Conservation (phyloP, 768 basidiomycete species). For the Dendrothele bispora region DNA sequence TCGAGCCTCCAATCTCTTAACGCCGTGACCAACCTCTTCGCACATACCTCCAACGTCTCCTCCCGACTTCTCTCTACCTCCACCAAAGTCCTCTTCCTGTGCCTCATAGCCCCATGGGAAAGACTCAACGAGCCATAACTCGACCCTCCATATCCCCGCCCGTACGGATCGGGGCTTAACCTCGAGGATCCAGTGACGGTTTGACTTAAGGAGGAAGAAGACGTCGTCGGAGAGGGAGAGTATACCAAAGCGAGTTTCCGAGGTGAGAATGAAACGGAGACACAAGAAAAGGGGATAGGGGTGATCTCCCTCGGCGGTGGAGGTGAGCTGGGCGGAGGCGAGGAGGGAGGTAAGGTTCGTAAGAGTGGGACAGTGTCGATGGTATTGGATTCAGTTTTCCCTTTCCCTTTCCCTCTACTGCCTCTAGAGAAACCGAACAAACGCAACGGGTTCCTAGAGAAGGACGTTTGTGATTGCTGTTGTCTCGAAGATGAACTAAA, state of each 20-base stretch:
- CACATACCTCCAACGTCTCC: slow-evolving; percentile 57
- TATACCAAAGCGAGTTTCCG: slow-evolving; percentile 41
- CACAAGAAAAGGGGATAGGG: slow-evolving; percentile 36
- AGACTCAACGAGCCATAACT: slow-evolving; percentile 6
- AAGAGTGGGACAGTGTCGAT: too few species aligned
- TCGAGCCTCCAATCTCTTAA: slow-evolving; percentile 41
- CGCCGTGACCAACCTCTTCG: slow-evolving; percentile 50
- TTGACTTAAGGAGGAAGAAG: background rate
- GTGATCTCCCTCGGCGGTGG: slow-evolving; percentile 9
- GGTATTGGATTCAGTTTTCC: too few species aligned
- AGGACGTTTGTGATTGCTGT: too few species aligned
- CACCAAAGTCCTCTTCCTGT: slow-evolving; percentile 51
- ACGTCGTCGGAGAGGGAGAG: slow-evolving; percentile 7
- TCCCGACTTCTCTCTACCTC: slow-evolving; percentile 50
- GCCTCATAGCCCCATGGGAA: slow-evolving; percentile 2
- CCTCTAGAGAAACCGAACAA: too few species aligned
- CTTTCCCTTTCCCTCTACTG: too few species aligned
- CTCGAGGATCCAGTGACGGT: slow-evolving; percentile 6
- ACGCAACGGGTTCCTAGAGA: too few species aligned
- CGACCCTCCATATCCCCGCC: slow-evolving; percentile 5
- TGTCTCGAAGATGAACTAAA: too few species aligned
- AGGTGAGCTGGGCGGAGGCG: too few species aligned
- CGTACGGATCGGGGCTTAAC: too few species aligned
- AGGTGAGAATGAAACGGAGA: slow-evolving; percentile 43
- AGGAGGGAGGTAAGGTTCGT: too few species aligned